Evolutionary conservation across 164 flowering plant genomes (phyloP).

Genomic region (Houttuynia cordata): DNA sequence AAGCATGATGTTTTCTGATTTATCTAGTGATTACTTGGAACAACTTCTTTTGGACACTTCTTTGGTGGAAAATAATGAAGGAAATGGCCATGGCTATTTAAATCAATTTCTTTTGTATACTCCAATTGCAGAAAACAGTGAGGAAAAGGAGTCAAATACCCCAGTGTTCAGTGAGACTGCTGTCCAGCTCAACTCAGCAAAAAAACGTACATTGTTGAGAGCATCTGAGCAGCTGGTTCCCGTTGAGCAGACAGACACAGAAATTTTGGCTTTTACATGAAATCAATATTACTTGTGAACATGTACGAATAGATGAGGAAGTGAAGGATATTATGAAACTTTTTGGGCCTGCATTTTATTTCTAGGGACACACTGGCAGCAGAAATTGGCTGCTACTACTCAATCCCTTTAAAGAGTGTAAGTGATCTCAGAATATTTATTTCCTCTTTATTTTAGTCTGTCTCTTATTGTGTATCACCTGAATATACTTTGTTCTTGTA

Average conservation of each 20-base stretch:
- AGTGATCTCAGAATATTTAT: no score
- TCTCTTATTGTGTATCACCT: no score
- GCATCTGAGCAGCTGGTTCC: not conserved
- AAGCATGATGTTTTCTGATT: not conserved
- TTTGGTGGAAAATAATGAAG: conserved; percentile 3
- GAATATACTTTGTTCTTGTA: no score
- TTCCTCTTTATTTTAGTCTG: no score
- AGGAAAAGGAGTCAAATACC: not conserved
- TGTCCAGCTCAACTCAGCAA: not conserved
- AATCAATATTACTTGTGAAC: not conserved
- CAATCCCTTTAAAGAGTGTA: not conserved
- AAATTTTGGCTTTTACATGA: no score
- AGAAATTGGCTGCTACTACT: not conserved
- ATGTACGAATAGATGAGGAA: not conserved
- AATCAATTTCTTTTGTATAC: conserved; percentile 1
- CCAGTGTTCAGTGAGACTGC: not conserved
- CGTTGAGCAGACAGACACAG: conserved; percentile 1
- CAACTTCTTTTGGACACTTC: conserved; percentile 7
- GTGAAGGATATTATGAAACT: not conserved
- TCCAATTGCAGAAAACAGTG: not conserved
- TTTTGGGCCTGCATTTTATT: not conserved
- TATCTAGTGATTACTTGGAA: conserved; percentile 5
- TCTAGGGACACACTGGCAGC: not conserved
- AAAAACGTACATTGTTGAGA: not conserved
- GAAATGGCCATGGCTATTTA: not conserved